Evolutionary conservation across 768 basidiomycete genomes (phyloP).

Genomic region (Phlebiopsis flavidoalba): DNA sequence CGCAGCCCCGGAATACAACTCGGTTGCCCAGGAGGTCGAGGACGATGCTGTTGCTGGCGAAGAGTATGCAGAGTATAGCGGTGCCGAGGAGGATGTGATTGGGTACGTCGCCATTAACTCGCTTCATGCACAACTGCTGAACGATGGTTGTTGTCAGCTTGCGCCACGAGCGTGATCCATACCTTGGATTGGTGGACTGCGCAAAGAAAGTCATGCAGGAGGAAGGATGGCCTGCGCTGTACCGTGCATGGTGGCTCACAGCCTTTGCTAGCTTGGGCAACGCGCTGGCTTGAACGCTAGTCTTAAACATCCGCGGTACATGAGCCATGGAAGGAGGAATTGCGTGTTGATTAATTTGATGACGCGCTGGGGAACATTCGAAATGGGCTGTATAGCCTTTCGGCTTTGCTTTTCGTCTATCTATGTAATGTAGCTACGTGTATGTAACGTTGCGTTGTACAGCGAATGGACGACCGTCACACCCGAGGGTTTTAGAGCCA

Average conservation of each 20-base stretch:
- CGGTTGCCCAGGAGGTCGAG: constrained; percentile 68
- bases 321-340: background rate
- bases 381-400: background rate
- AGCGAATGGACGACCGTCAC: background rate
- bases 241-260: constrained; percentile 85
- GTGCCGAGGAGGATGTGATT: constrained; percentile 77
- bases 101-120: constrained; percentile 44
- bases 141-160: constrained; percentile 35
- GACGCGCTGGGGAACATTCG: background rate
- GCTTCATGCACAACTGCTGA: constrained; percentile 5
- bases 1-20: constrained; percentile 67
- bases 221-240: constrained; percentile 69
- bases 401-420: background rate
- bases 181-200: constrained; percentile 69
- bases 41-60: constrained; percentile 53
- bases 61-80: constrained; percentile 70
- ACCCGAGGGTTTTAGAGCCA: background rate
- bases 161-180: constrained; percentile 75
- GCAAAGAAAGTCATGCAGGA: constrained; percentile 72
- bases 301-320: background rate
- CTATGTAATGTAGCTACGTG: background rate
- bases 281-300: constrained; percentile 29
- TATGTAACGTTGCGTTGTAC: background rate
- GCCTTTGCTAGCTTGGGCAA: constrained; percentile 56
- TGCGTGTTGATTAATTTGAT: background rate